Percentiles rank a stretch among this genome's conserved stretches.
Evolutionary conservation across 73 alveolate species (phyloP).

Genomic region (Uronychia binucleata): DNA sequence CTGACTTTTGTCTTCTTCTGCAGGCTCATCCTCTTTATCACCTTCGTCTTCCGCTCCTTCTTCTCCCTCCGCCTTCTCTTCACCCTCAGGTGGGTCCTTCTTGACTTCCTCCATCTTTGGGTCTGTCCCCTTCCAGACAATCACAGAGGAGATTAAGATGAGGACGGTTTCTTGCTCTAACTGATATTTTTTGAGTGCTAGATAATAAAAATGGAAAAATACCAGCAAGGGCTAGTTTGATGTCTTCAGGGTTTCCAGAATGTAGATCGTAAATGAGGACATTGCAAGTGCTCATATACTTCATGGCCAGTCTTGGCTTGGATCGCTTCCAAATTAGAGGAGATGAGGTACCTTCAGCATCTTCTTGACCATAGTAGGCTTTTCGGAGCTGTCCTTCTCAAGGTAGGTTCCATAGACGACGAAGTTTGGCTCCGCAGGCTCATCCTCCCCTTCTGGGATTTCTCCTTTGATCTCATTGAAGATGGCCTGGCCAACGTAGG

Average conservation of each 20-base stretch:
- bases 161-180: constrained; percentile 57
- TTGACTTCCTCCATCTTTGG: constrained; percentile 52
- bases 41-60: constrained; percentile 27
- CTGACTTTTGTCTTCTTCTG: constrained; percentile 11
- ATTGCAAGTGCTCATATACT: constrained; percentile 67
- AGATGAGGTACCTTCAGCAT: constrained; percentile 56
- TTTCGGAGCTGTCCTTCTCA: constrained; percentile 66
- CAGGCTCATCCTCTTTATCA: constrained; percentile 10
- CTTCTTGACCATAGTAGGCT: constrained; percentile 58
- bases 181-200: constrained; percentile 53
- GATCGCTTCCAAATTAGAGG: constrained; percentile 51
- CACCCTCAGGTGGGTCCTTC: constrained; percentile 40
- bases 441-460: constrained; percentile 1
- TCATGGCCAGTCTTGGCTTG: constrained; percentile 74
- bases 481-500: constrained; percentile 60
- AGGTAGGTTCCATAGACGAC: constrained; percentile 61
- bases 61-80: constrained; percentile 42
- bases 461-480: constrained; percentile 28
- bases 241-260: constrained; percentile 69
- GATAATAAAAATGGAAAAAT: background rate
- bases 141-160: constrained; percentile 53
- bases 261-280: constrained; percentile 74
- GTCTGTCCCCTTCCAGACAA: constrained; percentile 59
- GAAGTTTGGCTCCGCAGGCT: background rate
- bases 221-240: constrained; percentile 58